Conservation (phyloP, 345 rosid genomes). For the Pugionium dolabratum region DNA sequence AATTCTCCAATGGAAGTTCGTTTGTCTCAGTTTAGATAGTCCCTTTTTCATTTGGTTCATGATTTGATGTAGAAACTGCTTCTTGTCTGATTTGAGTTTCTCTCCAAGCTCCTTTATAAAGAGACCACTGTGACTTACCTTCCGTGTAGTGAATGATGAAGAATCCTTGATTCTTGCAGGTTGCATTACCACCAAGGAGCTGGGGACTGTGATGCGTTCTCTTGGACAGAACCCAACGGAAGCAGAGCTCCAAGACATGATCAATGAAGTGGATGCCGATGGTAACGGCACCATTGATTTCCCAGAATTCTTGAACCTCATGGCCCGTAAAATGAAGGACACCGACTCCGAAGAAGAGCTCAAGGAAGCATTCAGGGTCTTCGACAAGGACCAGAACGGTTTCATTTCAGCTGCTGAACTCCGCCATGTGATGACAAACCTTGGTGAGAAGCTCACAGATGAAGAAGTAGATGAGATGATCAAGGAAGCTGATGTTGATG, state of each 20-base stretch:
- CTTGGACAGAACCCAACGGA: constrained; percentile 86
- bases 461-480: constrained; percentile 93
- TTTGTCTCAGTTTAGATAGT: background rate
- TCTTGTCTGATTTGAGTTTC: background rate
- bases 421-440: constrained; percentile 86
- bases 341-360: constrained; percentile 91
- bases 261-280: constrained; percentile 82
- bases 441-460: constrained; percentile 81
- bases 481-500: constrained; percentile 83
- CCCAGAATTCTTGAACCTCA: constrained; percentile 81
- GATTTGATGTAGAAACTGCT: background rate
- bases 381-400: constrained; percentile 87
- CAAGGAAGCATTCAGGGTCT: constrained; percentile 81
- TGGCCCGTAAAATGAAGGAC: constrained; percentile 89
- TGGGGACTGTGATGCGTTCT: constrained; percentile 84
- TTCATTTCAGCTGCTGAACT: constrained; percentile 89
- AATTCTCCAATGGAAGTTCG: background rate
- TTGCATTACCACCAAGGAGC: constrained; percentile 86
- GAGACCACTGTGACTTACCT: too few relatives aligned
- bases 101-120: too few relatives aligned
- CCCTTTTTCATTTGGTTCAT: too few relatives aligned
- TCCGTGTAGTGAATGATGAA: background rate
- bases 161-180: constrained; percentile 42
- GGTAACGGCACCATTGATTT: constrained; percentile 83
- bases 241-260: constrained; percentile 89